Evolutionary conservation across 768 basidiomycete species (phyloP).

Genomic region (Clitopilus passeckerianus): DNA sequence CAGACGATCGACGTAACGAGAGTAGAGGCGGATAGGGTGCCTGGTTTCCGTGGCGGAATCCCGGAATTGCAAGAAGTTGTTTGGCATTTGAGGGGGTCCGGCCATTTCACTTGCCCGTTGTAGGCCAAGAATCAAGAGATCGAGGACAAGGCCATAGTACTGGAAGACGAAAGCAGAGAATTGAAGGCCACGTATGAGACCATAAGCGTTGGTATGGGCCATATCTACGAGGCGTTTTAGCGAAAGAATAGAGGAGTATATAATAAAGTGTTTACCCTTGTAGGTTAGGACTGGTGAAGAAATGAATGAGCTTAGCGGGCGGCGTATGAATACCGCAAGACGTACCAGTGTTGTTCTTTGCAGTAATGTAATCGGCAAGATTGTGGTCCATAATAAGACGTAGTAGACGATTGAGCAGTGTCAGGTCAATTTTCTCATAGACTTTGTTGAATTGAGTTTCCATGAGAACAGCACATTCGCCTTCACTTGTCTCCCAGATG

Average conservation of each 20-base stretch:
- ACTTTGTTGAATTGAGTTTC: slow-evolving; percentile 97
- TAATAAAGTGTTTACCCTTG: slow-evolving; percentile 46
- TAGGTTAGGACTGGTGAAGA: slow-evolving; percentile 65
- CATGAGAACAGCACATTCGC: slow-evolving; percentile 98
- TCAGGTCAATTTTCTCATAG: slow-evolving; percentile 98
- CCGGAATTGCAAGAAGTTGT: slow-evolving; percentile 97
- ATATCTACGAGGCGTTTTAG: slow-evolving; percentile 47
- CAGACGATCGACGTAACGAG: slow-evolving; percentile 91
- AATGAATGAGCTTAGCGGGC: background rate
- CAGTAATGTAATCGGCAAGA: slow-evolving; percentile 97
- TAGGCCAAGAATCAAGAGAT: slow-evolving; percentile 93
- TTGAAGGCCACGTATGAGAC: slow-evolving; percentile 94
- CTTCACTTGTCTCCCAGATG: slow-evolving; percentile 97
- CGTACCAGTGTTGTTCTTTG: slow-evolving; percentile 91
- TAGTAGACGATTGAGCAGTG: slow-evolving; percentile 89
- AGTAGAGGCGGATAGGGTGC: slow-evolving; percentile 97
- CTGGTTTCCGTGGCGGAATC: slow-evolving; percentile 93
- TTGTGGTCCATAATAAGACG: slow-evolving; percentile 98
- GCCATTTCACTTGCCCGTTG: slow-evolving; percentile 99
- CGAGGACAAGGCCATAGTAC: slow-evolving; percentile 94
- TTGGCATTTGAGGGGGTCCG: slow-evolving; percentile 94
- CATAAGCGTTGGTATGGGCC: slow-evolving; percentile 97
- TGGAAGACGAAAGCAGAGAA: slow-evolving; percentile 99
- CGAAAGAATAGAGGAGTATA: background rate
- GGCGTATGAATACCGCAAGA: background rate